phyloP scores from a whole-genome alignment of 257 asterid genomes.

The Solanum clarkiae region DNA sequence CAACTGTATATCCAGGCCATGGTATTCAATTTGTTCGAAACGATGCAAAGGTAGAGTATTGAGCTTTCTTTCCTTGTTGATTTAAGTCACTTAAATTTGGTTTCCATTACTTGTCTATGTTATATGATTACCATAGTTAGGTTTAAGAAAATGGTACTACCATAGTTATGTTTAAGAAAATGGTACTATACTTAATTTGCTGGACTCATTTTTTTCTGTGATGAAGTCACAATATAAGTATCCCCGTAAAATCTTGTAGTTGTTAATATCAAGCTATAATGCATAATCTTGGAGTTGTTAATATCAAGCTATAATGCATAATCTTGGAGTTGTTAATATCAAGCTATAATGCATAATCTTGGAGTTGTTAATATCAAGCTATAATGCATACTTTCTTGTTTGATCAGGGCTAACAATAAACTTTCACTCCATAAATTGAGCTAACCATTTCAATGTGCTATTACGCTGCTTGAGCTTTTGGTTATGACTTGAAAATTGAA shows the following conservation, averaged over 20 bases:
- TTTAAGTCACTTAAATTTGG: neutral
- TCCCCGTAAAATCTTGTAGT: neutral
- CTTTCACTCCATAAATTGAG: neutral
- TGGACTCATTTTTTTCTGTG: neutral
- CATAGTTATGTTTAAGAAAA: neutral
- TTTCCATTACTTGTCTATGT: neutral
- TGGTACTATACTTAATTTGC: neutral
- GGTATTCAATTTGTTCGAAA: constrained; percentile 87
- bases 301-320: neutral
- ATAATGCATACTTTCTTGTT: neutral
- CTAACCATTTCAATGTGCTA: neutral
- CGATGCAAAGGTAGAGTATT: constrained; percentile 60
- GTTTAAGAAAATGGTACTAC: neutral
- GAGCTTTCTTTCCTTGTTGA: neutral
- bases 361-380: neutral
- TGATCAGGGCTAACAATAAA: neutral
- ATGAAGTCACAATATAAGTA: neutral
- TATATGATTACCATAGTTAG: neutral
- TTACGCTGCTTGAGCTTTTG: neutral
- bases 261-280: neutral
- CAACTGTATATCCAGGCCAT: constrained; percentile 74
- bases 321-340: neutral
- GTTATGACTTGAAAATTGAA: neutral
- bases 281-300: neutral
- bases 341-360: neutral